Evolutionary conservation across 164 flowering plant genomes (phyloP).

Genomic region (Kingdonia uniflora): DNA sequence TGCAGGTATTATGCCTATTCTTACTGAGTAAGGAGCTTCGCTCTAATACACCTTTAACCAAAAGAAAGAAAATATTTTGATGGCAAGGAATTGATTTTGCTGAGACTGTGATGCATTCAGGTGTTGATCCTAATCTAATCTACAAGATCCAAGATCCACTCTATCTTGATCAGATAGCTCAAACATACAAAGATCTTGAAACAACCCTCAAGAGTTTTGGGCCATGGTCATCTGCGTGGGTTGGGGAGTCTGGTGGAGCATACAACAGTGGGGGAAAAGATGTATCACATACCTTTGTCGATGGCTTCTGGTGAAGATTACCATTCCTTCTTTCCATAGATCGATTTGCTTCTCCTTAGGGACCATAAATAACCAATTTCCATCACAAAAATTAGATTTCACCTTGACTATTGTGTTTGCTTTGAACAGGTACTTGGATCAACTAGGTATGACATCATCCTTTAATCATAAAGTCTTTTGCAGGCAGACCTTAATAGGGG

Average conservation of each 20-base stretch:
- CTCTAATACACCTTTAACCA: too few species aligned
- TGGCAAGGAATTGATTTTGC: not conserved
- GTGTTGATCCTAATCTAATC: constrained; percentile 36
- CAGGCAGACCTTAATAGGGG: constrained; percentile 63
- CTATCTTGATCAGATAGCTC: constrained; percentile 27
- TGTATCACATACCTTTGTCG: constrained; percentile 40
- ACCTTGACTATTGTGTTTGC: not conserved
- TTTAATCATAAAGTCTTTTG: constrained; percentile 50
- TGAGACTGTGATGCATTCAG: constrained; percentile 16
- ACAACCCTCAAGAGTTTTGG: constrained; percentile 8
- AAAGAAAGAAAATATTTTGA: not conserved
- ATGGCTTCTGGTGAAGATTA: constrained; percentile 46
- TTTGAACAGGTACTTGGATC: constrained; percentile 58
- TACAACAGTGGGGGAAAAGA: constrained; percentile 52
- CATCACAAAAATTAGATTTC: not conserved
- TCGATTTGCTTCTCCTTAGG: too few species aligned
- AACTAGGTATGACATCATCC: constrained; percentile 53
- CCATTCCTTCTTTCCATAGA: too few species aligned
- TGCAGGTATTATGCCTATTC: constrained; percentile 26
- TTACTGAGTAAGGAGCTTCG: too few species aligned
- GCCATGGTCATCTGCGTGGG: constrained; percentile 60
- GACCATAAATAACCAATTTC: not conserved
- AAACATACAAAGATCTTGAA: constrained; percentile 27
- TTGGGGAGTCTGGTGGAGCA: constrained; percentile 75
- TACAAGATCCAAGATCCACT: constrained; percentile 42